phyloP scores from a whole-genome alignment of 2,329 filamentous ascomycete species.

The Gaeumannomyces tritici region DNA sequence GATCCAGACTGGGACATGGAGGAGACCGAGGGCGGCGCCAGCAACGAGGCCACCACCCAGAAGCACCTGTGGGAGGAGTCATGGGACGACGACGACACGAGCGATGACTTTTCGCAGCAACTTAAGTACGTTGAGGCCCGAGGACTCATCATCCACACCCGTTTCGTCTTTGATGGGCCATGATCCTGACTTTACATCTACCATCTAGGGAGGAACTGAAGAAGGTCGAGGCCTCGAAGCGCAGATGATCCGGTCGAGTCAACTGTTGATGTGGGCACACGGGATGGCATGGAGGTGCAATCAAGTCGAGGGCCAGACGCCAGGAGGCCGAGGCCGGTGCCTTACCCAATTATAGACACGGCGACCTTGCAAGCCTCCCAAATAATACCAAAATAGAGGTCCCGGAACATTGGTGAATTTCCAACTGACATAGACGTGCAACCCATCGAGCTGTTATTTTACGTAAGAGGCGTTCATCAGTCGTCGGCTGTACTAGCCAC shows the following conservation, averaged over 20 bases:
- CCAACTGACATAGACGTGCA: neutral
- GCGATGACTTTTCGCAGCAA: slow-evolving; percentile 91
- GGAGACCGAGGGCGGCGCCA: slow-evolving; percentile 66
- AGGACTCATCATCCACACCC: no score
- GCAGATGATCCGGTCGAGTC: neutral
- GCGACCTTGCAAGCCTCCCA: neutral
- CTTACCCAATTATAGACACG: neutral
- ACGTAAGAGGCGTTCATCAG: no score
- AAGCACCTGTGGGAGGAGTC: slow-evolving; percentile 96
- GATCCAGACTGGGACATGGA: slow-evolving; percentile 80
- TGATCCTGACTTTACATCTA: neutral
- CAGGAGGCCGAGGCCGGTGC: neutral
- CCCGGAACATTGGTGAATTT: neutral
- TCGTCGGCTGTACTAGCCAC: neutral
- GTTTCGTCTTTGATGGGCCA: neutral
- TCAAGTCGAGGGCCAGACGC: neutral
- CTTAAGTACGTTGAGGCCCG: slow-evolving; percentile 58
- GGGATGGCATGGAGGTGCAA: neutral
- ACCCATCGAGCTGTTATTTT: neutral
- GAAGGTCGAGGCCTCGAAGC: slow-evolving; percentile 74
- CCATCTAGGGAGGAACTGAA: slow-evolving; percentile 72
- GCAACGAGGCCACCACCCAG: slow-evolving; percentile 48
- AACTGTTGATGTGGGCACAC: neutral
- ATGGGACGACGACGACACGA: slow-evolving; percentile 98
- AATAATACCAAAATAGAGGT: neutral